Percentiles rank a stretch among this genome's conserved stretches.
phyloP scores from a whole-genome alignment of 768 basidiomycete species.

The Lactarius psammicola region DNA sequence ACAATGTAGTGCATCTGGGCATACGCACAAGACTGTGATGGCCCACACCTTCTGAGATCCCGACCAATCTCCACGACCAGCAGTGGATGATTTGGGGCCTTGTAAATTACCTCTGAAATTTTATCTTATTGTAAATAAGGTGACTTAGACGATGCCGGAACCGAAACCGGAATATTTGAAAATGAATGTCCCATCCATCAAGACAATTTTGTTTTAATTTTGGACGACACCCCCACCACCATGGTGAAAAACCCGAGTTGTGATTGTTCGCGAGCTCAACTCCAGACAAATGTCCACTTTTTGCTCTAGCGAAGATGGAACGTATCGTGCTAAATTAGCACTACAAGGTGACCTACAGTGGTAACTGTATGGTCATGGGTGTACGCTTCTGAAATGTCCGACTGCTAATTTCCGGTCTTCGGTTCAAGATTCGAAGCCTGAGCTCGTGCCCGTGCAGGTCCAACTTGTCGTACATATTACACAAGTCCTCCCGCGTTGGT shows the following conservation, averaged over 20 bases:
- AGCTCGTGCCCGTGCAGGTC: not conserved
- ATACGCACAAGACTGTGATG: not conserved
- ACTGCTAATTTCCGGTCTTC: not conserved
- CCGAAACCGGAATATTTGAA: not conserved
- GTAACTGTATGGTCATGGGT: not conserved
- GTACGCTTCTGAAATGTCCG: not conserved
- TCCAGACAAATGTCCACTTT: not conserved
- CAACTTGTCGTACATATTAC: not conserved
- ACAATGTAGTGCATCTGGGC: not conserved
- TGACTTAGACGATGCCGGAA: not conserved
- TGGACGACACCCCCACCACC: not conserved
- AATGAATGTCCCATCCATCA: not conserved
- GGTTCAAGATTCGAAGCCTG: not conserved
- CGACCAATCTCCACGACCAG: slow-evolving; percentile 1
- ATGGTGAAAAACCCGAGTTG: not conserved
- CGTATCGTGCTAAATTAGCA: not conserved
- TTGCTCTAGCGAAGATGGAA: not conserved
- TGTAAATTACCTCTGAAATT: not conserved
- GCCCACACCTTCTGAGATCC: not conserved
- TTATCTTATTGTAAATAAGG: not conserved
- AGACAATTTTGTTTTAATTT: not conserved
- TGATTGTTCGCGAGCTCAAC: not conserved
- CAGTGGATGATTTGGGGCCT: too few species aligned
- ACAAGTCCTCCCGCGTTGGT: not conserved
- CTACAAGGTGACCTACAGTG: too few species aligned